Percentiles rank a stretch among this genome's conserved stretches.
Conservation (phyloP, 2,329 filamentous ascomycete species). For the Botrytis cinerea region DNA sequence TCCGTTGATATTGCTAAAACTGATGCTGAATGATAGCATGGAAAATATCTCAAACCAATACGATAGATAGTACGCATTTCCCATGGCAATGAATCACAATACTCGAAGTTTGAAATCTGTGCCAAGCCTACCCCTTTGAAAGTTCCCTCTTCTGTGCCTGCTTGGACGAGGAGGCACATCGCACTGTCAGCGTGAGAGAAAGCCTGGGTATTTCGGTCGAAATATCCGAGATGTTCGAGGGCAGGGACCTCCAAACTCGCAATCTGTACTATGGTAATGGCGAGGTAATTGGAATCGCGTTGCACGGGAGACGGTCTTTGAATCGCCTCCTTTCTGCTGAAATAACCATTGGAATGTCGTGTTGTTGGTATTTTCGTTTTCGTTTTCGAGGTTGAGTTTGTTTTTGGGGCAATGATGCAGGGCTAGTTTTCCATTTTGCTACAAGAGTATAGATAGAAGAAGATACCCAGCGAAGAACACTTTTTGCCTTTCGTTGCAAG, state of each 20-base stretch:
- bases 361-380: too few species aligned
- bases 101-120: background rate
- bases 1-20: background rate
- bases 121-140: background rate
- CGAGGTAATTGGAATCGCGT: background rate
- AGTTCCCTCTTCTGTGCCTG: background rate
- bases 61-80: background rate
- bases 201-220: too few species aligned
- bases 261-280: background rate
- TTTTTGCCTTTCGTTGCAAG: background rate
- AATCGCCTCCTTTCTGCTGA: too few species aligned
- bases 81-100: background rate
- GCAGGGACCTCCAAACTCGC: background rate
- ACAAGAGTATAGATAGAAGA: too few species aligned
- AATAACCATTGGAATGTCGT: too few species aligned
- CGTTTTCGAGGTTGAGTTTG: too few species aligned
- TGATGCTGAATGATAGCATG: background rate
- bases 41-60: background rate
- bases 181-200: background rate
- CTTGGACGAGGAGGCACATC: background rate
- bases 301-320: background rate
- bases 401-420: too few species aligned
- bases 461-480: too few species aligned
- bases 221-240: too few species aligned
- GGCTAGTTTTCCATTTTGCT: too few species aligned